phyloP scores from a whole-genome alignment of 768 basidiomycete species.

The Hericium rajendrae region DNA sequence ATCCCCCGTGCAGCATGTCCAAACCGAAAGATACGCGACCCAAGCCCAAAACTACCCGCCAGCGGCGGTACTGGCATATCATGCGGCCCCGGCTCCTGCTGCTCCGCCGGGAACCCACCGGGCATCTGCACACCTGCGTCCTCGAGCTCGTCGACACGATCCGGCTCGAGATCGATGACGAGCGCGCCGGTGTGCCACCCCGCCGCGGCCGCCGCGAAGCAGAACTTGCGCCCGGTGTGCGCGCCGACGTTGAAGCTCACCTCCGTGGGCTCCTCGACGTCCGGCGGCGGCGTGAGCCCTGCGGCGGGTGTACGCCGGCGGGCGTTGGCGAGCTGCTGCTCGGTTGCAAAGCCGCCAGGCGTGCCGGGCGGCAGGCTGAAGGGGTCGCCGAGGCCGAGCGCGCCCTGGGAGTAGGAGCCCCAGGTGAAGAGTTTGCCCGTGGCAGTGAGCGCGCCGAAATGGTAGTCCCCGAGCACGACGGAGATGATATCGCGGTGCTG shows the following conservation, averaged over 20 bases:
- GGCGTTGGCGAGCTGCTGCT: slow-evolving; percentile 24
- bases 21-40: background rate
- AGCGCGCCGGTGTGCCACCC: slow-evolving; percentile 93
- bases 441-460: slow-evolving; percentile 76
- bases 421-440: slow-evolving; percentile 72
- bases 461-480: slow-evolving; percentile 88
- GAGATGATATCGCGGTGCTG: slow-evolving; percentile 77
- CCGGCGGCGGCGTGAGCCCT: slow-evolving; percentile 23
- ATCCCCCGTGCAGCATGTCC: background rate
- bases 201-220: slow-evolving; percentile 69
- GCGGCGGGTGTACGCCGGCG: slow-evolving; percentile 6
- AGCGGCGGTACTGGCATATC: background rate
- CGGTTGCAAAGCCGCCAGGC: slow-evolving; percentile 49
- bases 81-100: background rate
- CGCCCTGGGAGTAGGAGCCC: slow-evolving; percentile 70
- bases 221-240: slow-evolving; percentile 44
- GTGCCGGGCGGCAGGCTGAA: slow-evolving; percentile 36
- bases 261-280: slow-evolving; percentile 51
- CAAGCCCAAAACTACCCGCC: background rate
- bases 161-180: slow-evolving; percentile 63
- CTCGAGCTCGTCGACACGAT: background rate
- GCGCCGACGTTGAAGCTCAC: slow-evolving; percentile 61
- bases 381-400: slow-evolving; percentile 81
- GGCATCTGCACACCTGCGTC: background rate
- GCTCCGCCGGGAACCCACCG: background rate